These are phyloP conservation scores for Gracilaria vermiculophylla DNA, from an alignment of 23 red algal genomes.

Conservation along the genomic window DNA sequence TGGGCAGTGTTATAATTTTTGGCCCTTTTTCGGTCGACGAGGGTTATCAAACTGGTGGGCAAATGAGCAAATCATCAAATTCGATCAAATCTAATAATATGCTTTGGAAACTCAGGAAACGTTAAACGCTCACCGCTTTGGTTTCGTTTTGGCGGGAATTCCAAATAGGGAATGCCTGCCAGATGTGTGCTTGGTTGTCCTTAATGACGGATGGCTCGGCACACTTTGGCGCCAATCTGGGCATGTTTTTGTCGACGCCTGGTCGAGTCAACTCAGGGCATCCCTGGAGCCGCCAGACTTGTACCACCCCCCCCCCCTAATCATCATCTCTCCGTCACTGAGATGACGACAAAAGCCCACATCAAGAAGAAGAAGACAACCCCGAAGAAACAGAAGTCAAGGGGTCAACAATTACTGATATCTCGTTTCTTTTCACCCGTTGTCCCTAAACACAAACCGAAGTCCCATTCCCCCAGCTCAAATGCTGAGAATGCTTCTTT, in stretches of 20 bases:
- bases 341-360: not conserved
- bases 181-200: too few species aligned
- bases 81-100: too few species aligned
- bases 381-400: conserved; percentile 8
- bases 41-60: too few species aligned
- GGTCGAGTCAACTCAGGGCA: not conserved
- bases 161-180: too few species aligned
- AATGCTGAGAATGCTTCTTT: not conserved
- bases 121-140: too few species aligned
- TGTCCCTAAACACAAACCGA: not conserved
- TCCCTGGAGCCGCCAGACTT: not conserved
- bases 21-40: too few species aligned
- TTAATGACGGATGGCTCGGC: too few species aligned
- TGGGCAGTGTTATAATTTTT: too few species aligned
- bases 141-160: too few species aligned
- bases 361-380: conserved; percentile 21
- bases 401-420: conserved; percentile 37
- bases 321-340: not conserved
- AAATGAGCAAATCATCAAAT: too few species aligned
- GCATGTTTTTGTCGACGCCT: too few species aligned
- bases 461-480: not conserved
- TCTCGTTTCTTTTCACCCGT: conserved; percentile 56
- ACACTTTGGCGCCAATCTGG: too few species aligned
- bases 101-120: not conserved
- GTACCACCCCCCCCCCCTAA: not conserved